A percentile compares a stretch with the other conserved stretches of the same genome.
Conservation (phyloP, 768 basidiomycete species). For the Leccinum barrowsii region DNA sequence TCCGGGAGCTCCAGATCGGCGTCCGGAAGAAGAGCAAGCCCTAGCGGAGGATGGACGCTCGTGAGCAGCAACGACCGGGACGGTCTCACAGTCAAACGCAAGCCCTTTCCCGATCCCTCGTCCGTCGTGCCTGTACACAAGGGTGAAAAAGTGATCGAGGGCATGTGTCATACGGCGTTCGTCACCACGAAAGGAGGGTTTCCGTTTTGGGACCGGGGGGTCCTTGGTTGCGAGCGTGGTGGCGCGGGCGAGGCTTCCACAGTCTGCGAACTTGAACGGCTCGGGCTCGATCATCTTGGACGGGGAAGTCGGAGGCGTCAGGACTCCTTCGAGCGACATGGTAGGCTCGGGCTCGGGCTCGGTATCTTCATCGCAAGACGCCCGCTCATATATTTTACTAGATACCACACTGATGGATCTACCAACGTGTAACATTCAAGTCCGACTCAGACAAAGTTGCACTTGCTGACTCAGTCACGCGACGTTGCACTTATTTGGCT, state of each 20-base stretch:
- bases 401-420: too few species aligned
- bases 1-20: conserved; percentile 63
- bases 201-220: conserved; percentile 80
- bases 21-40: conserved; percentile 35
- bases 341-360: conserved; percentile 12
- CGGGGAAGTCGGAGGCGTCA: conserved; percentile 35
- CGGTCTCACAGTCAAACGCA: conserved; percentile 66
- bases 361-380: conserved; percentile 31
- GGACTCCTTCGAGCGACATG: conserved; percentile 16
- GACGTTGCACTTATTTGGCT: too few species aligned
- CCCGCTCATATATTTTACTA: conserved; percentile 22
- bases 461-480: too few species aligned
- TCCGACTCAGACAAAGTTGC: too few species aligned
- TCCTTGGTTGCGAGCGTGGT: conserved; percentile 77
- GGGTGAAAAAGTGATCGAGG: conserved; percentile 89
- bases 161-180: conserved; percentile 74
- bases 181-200: conserved; percentile 74
- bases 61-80: conserved; percentile 60
- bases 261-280: conserved; percentile 25
- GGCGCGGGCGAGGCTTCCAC: conserved; percentile 51
- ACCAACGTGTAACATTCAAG: too few species aligned
- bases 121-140: conserved; percentile 79
- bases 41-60: conserved; percentile 61
- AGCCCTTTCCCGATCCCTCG: conserved; percentile 73
- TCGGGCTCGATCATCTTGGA: conserved; percentile 28